These are phyloP conservation scores for Rhododendron vialii DNA, from an alignment of 148 eudicot genomes.

Conservation along the genomic window DNA sequence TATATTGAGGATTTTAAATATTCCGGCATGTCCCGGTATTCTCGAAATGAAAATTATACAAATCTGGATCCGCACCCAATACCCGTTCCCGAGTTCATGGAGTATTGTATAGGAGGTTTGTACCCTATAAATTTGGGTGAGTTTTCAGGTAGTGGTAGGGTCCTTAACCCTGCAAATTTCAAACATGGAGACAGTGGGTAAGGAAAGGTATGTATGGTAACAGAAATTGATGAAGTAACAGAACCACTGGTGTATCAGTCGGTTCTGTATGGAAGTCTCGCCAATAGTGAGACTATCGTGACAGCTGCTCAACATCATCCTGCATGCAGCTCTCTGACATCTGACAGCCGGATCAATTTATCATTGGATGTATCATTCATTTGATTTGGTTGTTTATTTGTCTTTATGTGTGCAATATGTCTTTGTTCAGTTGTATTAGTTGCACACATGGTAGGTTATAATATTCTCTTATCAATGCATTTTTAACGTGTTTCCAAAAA, in stretches of 20 bases:
- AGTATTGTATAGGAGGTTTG: neutral
- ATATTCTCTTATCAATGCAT: too few species aligned
- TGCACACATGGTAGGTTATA: too few species aligned
- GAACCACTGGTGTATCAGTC: neutral
- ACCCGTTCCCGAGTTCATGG: neutral
- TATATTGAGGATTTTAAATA: neutral
- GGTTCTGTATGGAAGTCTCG: too few species aligned
- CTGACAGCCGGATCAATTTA: too few species aligned
- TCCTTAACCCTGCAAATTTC: slow-evolving; percentile 4
- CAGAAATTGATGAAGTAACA: neutral
- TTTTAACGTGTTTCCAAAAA: too few species aligned
- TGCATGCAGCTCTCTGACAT: too few species aligned
- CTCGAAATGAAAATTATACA: neutral
- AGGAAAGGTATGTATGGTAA: slow-evolving; percentile 2
- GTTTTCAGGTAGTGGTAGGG: slow-evolving; percentile 11
- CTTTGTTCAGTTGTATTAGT: too few species aligned
- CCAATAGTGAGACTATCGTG: too few species aligned
- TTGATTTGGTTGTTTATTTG: too few species aligned
- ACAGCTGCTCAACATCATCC: too few species aligned
- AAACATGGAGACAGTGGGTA: neutral
- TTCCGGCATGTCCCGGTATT: neutral
- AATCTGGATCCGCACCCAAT: neutral
- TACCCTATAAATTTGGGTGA: neutral
- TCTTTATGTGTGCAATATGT: too few species aligned
- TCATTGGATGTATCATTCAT: too few species aligned